Evolutionary conservation across 768 basidiomycete genomes (phyloP).

Genomic region (Calocera cornea): DNA sequence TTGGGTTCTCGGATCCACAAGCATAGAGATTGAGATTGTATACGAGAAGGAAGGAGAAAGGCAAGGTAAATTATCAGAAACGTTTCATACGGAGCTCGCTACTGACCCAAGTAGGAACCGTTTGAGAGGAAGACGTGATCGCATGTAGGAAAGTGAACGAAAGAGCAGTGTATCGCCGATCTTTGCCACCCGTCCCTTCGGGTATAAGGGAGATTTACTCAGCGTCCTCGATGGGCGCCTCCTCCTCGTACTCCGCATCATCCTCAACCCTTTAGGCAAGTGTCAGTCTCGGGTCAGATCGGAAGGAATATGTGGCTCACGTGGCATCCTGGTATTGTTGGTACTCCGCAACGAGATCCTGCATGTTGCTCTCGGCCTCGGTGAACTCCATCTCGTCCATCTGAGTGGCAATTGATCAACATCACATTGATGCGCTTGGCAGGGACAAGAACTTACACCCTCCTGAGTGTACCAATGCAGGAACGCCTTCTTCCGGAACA

Average conservation of each 20-base stretch:
- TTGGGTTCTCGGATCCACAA: neutral
- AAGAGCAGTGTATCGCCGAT: neutral
- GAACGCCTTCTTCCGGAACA: conserved; percentile 95
- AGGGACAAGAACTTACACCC: conserved; percentile 59
- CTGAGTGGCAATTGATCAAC: conserved; percentile 3
- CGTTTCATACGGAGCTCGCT: conserved; percentile 6
- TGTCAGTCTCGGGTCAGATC: neutral
- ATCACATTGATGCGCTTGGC: conserved; percentile 1
- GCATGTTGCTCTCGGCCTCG: conserved; percentile 98
- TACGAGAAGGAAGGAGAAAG: neutral
- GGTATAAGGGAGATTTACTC: conserved; percentile 7
- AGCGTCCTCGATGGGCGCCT: conserved; percentile 48
- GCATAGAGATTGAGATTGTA: conserved; percentile 2
- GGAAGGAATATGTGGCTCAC: conserved; percentile 35
- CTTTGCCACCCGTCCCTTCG: neutral
- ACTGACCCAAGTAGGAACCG: conserved; percentile 4
- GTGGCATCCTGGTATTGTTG: conserved; percentile 93
- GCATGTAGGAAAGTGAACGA: neutral
- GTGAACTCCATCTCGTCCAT: conserved; percentile 48
- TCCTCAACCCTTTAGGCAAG: conserved; percentile 51
- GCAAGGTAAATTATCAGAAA: conserved; percentile 4
- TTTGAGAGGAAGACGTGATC: conserved; percentile 2
- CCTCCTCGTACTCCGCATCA: conserved; percentile 82
- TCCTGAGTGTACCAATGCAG: conserved; percentile 99
- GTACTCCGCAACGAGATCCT: conserved; percentile 95